phyloP scores from a whole-genome alignment of 2,329 filamentous ascomycete species.

The Calonectria hongkongensis region DNA sequence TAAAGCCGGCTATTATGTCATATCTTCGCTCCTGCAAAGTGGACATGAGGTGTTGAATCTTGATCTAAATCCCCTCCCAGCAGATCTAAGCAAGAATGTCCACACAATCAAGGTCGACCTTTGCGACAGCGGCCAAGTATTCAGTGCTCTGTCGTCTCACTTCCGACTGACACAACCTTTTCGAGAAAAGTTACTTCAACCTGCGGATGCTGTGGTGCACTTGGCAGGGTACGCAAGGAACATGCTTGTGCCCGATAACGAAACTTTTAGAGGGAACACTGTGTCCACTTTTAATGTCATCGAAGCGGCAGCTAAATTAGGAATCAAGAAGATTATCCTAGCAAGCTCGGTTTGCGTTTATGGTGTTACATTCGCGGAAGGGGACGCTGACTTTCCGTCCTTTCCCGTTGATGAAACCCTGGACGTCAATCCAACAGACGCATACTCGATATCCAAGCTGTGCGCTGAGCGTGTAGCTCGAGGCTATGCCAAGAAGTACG shows the following conservation, averaged over 20 bases:
- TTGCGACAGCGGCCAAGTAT: slow-evolving; percentile 61
- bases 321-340: slow-evolving; percentile 77
- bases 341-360: slow-evolving; percentile 77
- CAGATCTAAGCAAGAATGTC: slow-evolving; percentile 44
- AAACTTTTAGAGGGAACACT: slow-evolving; percentile 74
- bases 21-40: slow-evolving; percentile 56
- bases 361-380: slow-evolving; percentile 77
- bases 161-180: slow-evolving; percentile 64
- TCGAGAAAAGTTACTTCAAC: slow-evolving; percentile 56
- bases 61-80: slow-evolving; percentile 56
- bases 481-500: slow-evolving; percentile 73
- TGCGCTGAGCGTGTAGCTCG: slow-evolving; percentile 74
- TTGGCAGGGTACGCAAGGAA: slow-evolving; percentile 76
- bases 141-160: slow-evolving; percentile 65
- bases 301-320: slow-evolving; percentile 77
- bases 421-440: slow-evolving; percentile 77
- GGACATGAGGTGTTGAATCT: slow-evolving; percentile 62
- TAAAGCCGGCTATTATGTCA: slow-evolving; percentile 59
- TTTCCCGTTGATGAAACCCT: slow-evolving; percentile 77
- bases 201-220: slow-evolving; percentile 78
- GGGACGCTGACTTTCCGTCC: slow-evolving; percentile 72
- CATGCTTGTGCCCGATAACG: slow-evolving; percentile 77
- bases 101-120: slow-evolving; percentile 60
- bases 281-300: slow-evolving; percentile 77
- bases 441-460: slow-evolving; percentile 77